Conservation (phyloP, 2,329 filamentous ascomycete genomes). For the Ophiostoma montium region DNA sequence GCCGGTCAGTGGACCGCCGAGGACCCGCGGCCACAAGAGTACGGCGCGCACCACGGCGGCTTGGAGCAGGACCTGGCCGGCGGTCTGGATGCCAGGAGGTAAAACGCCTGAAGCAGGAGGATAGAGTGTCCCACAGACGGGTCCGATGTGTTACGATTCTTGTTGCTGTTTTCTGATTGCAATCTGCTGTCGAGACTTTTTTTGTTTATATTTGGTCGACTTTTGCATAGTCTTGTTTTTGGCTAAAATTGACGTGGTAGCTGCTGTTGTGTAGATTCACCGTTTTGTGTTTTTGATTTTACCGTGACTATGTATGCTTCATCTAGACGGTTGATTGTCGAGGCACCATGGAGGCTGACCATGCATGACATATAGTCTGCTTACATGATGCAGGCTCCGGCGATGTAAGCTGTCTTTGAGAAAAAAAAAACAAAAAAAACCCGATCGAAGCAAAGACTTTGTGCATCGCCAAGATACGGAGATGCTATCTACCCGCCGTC, state of each 20-base stretch:
- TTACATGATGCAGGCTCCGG: too few species aligned
- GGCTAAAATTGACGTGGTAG: background rate
- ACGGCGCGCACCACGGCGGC: slow-evolving; percentile 31
- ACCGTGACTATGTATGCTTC: too few species aligned
- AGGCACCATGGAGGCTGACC: too few species aligned
- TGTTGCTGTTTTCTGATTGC: too few species aligned
- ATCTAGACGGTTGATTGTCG: too few species aligned
- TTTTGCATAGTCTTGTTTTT: background rate
- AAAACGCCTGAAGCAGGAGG: background rate
- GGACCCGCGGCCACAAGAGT: slow-evolving; percentile 47
- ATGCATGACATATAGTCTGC: too few species aligned
- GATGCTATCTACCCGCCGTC: too few species aligned
- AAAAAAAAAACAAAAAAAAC: too few species aligned
- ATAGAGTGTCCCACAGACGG: background rate
- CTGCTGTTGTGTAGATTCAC: background rate
- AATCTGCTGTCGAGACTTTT: background rate
- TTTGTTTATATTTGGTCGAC: background rate
- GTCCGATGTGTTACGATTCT: too few species aligned
- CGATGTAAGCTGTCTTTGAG: too few species aligned
- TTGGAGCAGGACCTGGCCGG: slow-evolving; percentile 44
- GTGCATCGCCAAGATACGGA: too few species aligned
- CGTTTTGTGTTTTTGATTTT: background rate
- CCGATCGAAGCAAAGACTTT: too few species aligned
- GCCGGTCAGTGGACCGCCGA: slow-evolving; percentile 42
- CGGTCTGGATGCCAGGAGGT: background rate